Evolutionary conservation across 1,139 yeast genomes (phyloP), one percentile per base, ranked within the genome.

Genomic region (Yamadazyma aaseri): DNA sequence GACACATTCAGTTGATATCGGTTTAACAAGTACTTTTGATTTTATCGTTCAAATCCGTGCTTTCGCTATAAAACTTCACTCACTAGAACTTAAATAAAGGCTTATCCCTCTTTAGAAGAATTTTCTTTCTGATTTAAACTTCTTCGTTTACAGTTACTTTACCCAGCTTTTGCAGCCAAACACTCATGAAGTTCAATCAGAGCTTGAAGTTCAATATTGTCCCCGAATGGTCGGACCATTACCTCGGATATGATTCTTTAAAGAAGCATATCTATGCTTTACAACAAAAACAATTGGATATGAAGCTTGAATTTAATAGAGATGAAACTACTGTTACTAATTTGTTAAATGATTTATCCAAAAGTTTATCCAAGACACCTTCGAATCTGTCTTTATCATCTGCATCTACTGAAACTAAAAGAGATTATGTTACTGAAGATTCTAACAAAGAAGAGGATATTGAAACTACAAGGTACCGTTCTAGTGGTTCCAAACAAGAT

Each of bases 151-250:
- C n/a, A n/a, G n/a, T n/a, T n/a, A n/a, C n/a, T n/a, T n/a, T n/a
- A n/a, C n/a, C n/a, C n/a, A n/a, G n/a, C n/a, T 23, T 31, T 31
- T 31, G 33, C 29, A 26, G 33, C 33, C 24, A 15, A n/a, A 18
- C 14, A 6, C 15, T 29, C n/a, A 83, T 83, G 92, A 83, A 83
- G 67, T 83, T 83, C 55, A 73, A 83, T 32, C 85, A 81, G 47
- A 79, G 87, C 24, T 65, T 83, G 37, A 85, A 81, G 58, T 81
- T 83, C 59, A 83, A 83, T 55, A 85, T 86, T 15, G 90, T 83
- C 22, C 90, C 92, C 4, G 92, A 83, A 51, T 83, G 92, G 90
- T 71, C 81, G 34, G 78, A 82, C 36, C 60, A 71, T 41, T 83
- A 83, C 51, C 66, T 83, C 41, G 80, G 79, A 53, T 82, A 82